These are phyloP conservation scores for Termitomyces sp. DNA, from an alignment of 768 basidiomycete genomes.

Conservation along the genomic window DNA sequence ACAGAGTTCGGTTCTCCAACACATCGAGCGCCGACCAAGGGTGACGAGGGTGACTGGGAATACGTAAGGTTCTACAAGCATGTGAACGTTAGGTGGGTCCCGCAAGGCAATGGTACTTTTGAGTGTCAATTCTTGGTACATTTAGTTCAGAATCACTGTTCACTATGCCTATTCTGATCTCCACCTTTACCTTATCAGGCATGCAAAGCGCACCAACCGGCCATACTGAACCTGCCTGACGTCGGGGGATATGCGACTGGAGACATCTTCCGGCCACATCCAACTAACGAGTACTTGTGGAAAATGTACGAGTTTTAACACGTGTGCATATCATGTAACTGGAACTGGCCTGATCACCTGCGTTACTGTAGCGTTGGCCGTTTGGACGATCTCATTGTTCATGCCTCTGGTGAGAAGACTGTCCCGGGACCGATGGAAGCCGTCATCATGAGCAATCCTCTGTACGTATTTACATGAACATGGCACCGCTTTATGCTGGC, in stretches of 20 bases:
- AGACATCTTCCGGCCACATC: slow-evolving; percentile 36
- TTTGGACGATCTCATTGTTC: slow-evolving; percentile 35
- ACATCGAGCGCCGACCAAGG: slow-evolving; percentile 1
- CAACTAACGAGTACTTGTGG: slow-evolving; percentile 34
- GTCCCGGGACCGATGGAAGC: slow-evolving; percentile 33
- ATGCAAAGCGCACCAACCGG: slow-evolving; percentile 22
- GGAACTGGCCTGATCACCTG: not conserved
- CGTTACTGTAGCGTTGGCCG: slow-evolving; percentile 32
- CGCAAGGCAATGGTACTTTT: slow-evolving; percentile 27
- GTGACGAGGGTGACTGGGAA: slow-evolving; percentile 29
- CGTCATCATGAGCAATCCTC: slow-evolving; percentile 16
- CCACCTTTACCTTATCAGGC: slow-evolving; percentile 18
- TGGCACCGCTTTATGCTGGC: too few species aligned
- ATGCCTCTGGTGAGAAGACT: slow-evolving; percentile 34
- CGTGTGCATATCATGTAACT: too few species aligned
- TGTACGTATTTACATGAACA: slow-evolving; percentile 18
- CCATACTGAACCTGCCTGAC: slow-evolving; percentile 32
- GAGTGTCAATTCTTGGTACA: too few species aligned
- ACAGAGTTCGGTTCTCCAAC: slow-evolving; percentile 30
- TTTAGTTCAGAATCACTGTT: too few species aligned
- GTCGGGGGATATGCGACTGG: slow-evolving; percentile 34
- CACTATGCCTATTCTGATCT: too few species aligned
- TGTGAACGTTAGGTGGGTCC: slow-evolving; percentile 27
- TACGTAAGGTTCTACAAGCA: slow-evolving; percentile 28
- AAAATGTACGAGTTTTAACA: slow-evolving; percentile 25